Base-by-base conservation (phyloP, 2,329 filamentous ascomycete genomes). In the Calcarisporium arbuscula region DNA sequence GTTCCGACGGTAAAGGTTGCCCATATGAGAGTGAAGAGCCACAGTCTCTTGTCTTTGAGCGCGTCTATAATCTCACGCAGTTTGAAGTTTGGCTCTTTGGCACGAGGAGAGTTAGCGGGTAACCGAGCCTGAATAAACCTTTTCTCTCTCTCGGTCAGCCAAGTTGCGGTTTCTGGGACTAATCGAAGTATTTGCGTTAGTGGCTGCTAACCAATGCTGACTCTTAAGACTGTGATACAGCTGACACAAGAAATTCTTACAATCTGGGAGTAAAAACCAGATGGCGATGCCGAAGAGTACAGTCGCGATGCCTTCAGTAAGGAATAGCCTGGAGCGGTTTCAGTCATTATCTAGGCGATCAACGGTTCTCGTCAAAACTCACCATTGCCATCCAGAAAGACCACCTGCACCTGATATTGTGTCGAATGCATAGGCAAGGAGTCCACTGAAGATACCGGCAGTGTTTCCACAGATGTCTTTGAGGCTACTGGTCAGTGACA, bases 181-280 rank as follows among this genome's bases (percentile, higher is more conserved):
- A 23, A 21, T 6, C 12, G 56, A 58, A 0, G 60, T 50, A 33
- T 63, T n/a, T n/a, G n/a, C n/a, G n/a, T n/a, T n/a, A n/a, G n/a
- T n/a, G n/a, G n/a, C n/a, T n/a, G n/a, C n/a, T 52, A 21, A 60
- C 52, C 30, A 64, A 18, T 35, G 18, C 16, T 64, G 15, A 62
- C 54, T 2, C 60, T 67, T 0, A 22, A 17, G 9, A n/a, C 57
- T 55, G 37, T 62, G 60, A 38, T 63, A 64, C 39, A 7, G 7
- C 0, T 5, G 28, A 9, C 21, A n/a, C 20, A 19, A 14, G 18
- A 9, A 26, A n/a, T 4, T 14, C 58, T 43, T 48, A 69, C 66
- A 74, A 42, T 77, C 70, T 0, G 72, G 72, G 1, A 77, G 55
- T 0, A 69, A 35, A 33, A 77, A 73, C 53, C 67, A 74, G 10